Evolutionary conservation across 352 stramenopile species (phyloP).

Genomic region (Globisporangium takayamanum): DNA sequence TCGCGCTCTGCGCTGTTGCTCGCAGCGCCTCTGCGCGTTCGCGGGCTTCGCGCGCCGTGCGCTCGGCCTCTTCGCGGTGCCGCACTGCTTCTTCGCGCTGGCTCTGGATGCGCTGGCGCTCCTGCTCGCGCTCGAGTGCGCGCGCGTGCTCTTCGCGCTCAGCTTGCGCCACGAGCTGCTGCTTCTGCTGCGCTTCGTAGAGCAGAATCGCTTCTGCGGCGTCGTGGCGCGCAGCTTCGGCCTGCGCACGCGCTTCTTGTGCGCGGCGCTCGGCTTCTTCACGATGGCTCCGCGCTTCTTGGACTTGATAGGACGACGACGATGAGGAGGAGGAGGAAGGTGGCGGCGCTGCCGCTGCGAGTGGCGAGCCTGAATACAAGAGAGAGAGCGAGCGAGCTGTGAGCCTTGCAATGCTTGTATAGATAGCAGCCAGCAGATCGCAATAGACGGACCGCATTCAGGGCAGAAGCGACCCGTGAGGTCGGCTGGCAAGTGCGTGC

Average conservation of each 20-base stretch:
- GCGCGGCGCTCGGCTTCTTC: conserved; percentile 47
- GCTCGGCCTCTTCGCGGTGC: conserved; percentile 53
- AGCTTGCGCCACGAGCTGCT: conserved; percentile 28
- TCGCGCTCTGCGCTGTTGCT: conserved; percentile 46
- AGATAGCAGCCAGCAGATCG: not conserved
- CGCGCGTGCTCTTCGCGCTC: conserved; percentile 26
- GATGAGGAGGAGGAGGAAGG: conserved; percentile 1
- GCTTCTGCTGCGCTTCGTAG: conserved; percentile 45
- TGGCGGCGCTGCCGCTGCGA: conserved; percentile 4
- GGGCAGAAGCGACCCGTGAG: conserved; percentile 61
- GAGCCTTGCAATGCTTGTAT: not conserved
- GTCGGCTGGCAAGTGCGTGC: conserved; percentile 48
- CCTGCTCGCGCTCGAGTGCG: conserved; percentile 17
- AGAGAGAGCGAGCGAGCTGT: not conserved
- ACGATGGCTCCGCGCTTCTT: conserved; percentile 26
- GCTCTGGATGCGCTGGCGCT: conserved; percentile 42
- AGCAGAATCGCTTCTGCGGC: conserved; percentile 31
- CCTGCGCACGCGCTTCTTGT: conserved; percentile 30
- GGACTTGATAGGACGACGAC: conserved; percentile 12
- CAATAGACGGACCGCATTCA: conserved; percentile 52
- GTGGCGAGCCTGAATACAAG: not conserved
- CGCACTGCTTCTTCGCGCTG: conserved; percentile 39
- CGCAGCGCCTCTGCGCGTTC: conserved; percentile 61
- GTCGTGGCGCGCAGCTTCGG: conserved; percentile 35
- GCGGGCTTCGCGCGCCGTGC: conserved; percentile 44